Evolutionary conservation across 208 protist genomes (phyloP).

Genomic region (Trypanosomatidae sp.): DNA sequence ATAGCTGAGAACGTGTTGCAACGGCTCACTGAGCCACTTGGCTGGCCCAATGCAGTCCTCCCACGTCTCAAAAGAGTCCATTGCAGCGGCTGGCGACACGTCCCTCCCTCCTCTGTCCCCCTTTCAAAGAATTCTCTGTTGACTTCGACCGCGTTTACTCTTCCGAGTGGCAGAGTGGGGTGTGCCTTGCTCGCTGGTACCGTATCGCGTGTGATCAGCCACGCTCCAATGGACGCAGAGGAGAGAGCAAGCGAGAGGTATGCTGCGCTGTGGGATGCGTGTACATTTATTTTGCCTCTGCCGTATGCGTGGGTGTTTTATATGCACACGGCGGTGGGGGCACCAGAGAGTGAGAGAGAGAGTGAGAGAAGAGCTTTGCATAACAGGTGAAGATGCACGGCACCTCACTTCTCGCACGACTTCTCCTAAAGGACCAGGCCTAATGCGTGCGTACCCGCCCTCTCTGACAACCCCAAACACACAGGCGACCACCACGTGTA

Average conservation of each 20-base stretch:
- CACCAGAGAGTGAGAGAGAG: neutral
- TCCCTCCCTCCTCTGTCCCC: neutral
- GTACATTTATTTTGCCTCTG: neutral
- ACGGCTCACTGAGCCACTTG: slow-evolving; percentile 61
- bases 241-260: neutral
- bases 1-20: slow-evolving; percentile 62
- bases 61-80: slow-evolving; percentile 17
- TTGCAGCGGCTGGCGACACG: neutral
- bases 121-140: neutral
- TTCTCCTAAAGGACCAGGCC: neutral
- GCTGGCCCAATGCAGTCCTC: slow-evolving; percentile 16
- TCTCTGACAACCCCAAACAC: neutral
- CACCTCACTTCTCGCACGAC: neutral
- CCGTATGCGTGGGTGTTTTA: neutral
- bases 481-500: neutral
- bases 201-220: neutral
- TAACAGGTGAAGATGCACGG: neutral
- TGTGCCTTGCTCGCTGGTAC: neutral
- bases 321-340: neutral
- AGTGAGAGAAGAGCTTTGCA: neutral
- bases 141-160: neutral
- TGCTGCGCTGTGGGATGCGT: neutral
- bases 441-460: neutral
- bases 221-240: neutral
- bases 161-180: neutral